These are phyloP conservation scores for Fusarium devonianum DNA, from an alignment of 2,329 filamentous ascomycete species.

Conservation along the genomic window DNA sequence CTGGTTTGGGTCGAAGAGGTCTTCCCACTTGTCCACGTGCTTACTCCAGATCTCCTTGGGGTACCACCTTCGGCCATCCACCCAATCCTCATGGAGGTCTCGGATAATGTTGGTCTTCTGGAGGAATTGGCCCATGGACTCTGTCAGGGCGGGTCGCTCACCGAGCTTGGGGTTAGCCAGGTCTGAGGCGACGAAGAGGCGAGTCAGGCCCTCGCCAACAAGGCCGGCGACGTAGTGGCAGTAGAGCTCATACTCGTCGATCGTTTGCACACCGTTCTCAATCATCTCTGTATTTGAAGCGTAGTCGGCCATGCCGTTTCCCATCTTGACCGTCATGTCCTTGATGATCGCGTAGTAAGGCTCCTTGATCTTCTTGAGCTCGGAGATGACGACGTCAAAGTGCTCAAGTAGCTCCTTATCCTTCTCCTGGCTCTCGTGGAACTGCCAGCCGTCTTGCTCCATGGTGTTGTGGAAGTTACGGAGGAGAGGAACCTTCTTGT, in stretches of 20 bases:
- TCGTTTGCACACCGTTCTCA: conserved; percentile 78
- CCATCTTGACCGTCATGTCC: conserved; percentile 94
- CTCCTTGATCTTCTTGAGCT: conserved; percentile 88
- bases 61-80: conserved; percentile 91
- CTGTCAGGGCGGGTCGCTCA: conserved; percentile 79
- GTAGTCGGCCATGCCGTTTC: conserved; percentile 98
- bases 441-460: conserved; percentile 89
- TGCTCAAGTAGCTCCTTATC: conserved; percentile 90
- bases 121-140: conserved; percentile 96
- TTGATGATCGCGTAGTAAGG: conserved; percentile 86
- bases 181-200: conserved; percentile 85
- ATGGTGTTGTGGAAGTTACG: conserved; percentile 82
- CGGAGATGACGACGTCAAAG: conserved; percentile 84
- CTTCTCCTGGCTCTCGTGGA: conserved; percentile 89
- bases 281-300: conserved; percentile 83
- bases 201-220: conserved; percentile 93
- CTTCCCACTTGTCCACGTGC: conserved; percentile 87
- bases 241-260: conserved; percentile 93
- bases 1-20: conserved; percentile 85
- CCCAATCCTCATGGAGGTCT: conserved; percentile 88
- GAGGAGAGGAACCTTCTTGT: conserved; percentile 84
- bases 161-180: conserved; percentile 87
- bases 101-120: conserved; percentile 99
- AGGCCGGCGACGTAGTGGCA: conserved; percentile 98
- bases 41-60: conserved; percentile 97